These are phyloP conservation scores for Porcisia deanei DNA, from an alignment of 208 protist species.

Conservation along the genomic window DNA sequence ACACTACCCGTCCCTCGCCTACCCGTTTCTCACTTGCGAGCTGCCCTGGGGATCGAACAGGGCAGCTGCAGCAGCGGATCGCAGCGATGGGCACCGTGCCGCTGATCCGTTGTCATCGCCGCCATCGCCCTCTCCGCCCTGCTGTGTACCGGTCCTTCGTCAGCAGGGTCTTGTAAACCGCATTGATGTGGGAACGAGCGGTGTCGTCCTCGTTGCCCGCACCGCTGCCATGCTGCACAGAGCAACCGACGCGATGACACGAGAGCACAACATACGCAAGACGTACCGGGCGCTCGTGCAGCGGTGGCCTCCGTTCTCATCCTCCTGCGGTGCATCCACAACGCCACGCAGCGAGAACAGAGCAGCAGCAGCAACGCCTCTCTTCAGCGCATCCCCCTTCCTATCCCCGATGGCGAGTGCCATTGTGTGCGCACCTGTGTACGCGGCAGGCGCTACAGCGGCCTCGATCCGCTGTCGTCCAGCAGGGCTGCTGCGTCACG, in stretches of 20 bases:
- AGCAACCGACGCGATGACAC: slow-evolving; percentile 38
- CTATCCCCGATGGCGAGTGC: slow-evolving; percentile 13
- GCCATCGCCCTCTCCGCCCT: background rate
- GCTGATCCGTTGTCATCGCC: background rate
- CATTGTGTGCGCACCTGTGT: slow-evolving; percentile 21
- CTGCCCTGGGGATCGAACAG: slow-evolving; percentile 43
- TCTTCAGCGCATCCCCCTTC: slow-evolving; percentile 22
- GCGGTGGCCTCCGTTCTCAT: slow-evolving; percentile 30
- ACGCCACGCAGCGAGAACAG: background rate
- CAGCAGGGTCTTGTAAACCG: slow-evolving; percentile 86
- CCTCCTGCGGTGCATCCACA: background rate
- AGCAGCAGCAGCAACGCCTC: slow-evolving; percentile 5
- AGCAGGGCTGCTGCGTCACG: background rate
- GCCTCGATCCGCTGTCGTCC: slow-evolving; percentile 5
- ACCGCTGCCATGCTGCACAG: slow-evolving; percentile 28
- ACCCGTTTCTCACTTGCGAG: slow-evolving; percentile 28
- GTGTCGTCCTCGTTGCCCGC: slow-evolving; percentile 56
- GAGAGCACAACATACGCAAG: slow-evolving; percentile 49
- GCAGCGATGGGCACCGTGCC: background rate
- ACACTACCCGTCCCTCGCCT: slow-evolving; percentile 45
- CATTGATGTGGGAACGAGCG: slow-evolving; percentile 83
- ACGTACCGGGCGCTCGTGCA: slow-evolving; percentile 66
- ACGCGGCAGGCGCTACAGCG: slow-evolving; percentile 18
- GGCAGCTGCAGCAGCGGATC: background rate
- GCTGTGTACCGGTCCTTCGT: slow-evolving; percentile 39